These are phyloP conservation scores for Cucumis melo DNA, from an alignment of 306 rosid genomes.

Conservation along the genomic window DNA sequence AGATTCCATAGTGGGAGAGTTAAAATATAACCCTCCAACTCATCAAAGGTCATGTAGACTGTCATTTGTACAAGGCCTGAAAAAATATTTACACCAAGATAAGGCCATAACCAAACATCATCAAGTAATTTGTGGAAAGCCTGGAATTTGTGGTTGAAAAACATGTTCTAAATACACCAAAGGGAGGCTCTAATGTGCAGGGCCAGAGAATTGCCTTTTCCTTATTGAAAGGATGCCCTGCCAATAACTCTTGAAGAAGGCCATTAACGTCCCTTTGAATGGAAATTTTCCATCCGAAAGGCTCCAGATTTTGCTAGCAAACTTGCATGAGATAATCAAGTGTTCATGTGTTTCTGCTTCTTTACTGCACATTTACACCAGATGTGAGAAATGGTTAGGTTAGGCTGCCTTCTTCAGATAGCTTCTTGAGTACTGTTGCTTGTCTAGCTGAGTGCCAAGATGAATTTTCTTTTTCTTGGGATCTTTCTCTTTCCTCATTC, in stretches of 20 bases:
- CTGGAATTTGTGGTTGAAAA: neutral
- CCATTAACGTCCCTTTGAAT: neutral
- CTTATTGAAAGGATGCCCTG: neutral
- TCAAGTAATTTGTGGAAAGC: neutral
- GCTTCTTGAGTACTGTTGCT: neutral
- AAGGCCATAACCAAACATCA: neutral
- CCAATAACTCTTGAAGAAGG: neutral
- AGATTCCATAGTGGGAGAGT: neutral
- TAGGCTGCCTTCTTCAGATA: neutral
- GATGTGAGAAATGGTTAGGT: neutral
- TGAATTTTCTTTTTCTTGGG: neutral
- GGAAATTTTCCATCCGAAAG: neutral
- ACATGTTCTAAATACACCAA: neutral
- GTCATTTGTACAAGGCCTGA: neutral
- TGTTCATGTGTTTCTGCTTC: neutral
- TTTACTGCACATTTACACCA: neutral
- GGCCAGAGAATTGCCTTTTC: neutral
- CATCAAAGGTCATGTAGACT: neutral
- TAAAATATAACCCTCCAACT: neutral
- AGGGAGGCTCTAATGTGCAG: neutral
- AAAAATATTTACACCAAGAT: neutral
- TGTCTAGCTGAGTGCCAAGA: neutral
- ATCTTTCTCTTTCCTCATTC: neutral
- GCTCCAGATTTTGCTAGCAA: neutral
- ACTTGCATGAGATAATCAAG: neutral